Evolutionary conservation across 768 basidiomycete species (phyloP), one percentile per base, ranked within the genome.

Genomic region (Suillus luteus): DNA sequence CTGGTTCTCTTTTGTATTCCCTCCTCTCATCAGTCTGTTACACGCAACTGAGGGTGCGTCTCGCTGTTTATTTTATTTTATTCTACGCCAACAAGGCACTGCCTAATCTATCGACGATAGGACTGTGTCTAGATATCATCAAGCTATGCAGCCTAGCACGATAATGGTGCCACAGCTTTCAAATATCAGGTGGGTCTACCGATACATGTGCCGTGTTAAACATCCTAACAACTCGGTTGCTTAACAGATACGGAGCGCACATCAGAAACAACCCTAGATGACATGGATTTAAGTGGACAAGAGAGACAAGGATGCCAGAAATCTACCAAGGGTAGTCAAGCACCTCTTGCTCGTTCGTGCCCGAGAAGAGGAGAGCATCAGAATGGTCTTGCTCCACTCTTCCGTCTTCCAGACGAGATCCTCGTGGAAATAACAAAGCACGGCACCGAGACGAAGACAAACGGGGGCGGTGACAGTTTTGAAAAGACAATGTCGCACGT

Each of bases 401-500:
- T 54, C 19, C 51, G 51, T 54, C 31, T 54, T 17, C 51, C 51
- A 33, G 51, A 54, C 10, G 51, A 54, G 51, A 54, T 54, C 27
- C 51, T 54, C 15, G 10, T 19, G 17, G 31, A 54, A 33, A 54
- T 54, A 9, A 31, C 33, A 19, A 54, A 19, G 10, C 51, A 54
- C 31, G 51, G 51, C 10, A 31, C 15, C 11, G 31, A 54, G 31
- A 33, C 15, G 31, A 31, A 33, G 31, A 33, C 12, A 19, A 31
- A 52, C 31, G 15, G 51, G 27, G 9, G 51, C 5, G 31, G 31
- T 17, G 5, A 31, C 10, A 31, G 17, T 33, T 54, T 54, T 11
- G 31, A 33, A 17, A 54, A 54, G 31, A 54, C 10, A n/a, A 10
- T 19, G 31, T 33, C 51, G 10, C 51, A 54, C 31, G 17, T 54